A percentile compares a stretch with the other conserved stretches of the same genome.
phyloP scores from a whole-genome alignment of 495 filamentous ascomycete species.

The Podospora bellae-mahoneyi region DNA sequence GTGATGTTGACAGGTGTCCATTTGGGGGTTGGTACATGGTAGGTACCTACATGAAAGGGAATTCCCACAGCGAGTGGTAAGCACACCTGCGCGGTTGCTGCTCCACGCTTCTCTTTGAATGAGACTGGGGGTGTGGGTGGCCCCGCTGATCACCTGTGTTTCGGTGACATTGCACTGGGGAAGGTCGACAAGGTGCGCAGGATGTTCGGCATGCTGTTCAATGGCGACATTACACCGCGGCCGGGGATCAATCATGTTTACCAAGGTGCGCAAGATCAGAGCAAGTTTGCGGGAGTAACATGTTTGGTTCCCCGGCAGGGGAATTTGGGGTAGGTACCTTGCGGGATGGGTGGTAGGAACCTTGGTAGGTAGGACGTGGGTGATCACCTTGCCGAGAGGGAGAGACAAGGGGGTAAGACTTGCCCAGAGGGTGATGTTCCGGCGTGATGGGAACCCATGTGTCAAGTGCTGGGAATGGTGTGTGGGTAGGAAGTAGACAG shows the following conservation, averaged over 20 bases:
- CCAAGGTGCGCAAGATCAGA: constrained; percentile 1
- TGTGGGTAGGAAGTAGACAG: background rate
- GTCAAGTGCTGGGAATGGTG: background rate
- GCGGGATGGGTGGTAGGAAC: background rate
- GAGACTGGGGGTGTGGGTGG: background rate
- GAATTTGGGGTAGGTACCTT: background rate
- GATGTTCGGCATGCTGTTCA: background rate
- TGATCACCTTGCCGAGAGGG: background rate
- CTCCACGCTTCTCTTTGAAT: background rate
- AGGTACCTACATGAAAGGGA: background rate
- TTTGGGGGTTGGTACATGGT: background rate
- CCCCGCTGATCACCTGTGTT: background rate
- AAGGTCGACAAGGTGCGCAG: background rate
- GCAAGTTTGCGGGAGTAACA: constrained; percentile 13
- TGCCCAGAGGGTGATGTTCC: background rate
- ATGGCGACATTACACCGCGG: background rate
- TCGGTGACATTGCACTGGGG: background rate
- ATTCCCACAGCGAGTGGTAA: background rate
- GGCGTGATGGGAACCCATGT: background rate
- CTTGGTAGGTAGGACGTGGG: background rate
- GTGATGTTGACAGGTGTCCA: background rate
- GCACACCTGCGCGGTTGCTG: background rate
- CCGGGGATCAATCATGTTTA: background rate
- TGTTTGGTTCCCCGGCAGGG: background rate
- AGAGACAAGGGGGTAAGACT: too few species aligned